Base-by-base conservation (phyloP, 441 rosid genomes). In the Erodium trifolium region DNA sequence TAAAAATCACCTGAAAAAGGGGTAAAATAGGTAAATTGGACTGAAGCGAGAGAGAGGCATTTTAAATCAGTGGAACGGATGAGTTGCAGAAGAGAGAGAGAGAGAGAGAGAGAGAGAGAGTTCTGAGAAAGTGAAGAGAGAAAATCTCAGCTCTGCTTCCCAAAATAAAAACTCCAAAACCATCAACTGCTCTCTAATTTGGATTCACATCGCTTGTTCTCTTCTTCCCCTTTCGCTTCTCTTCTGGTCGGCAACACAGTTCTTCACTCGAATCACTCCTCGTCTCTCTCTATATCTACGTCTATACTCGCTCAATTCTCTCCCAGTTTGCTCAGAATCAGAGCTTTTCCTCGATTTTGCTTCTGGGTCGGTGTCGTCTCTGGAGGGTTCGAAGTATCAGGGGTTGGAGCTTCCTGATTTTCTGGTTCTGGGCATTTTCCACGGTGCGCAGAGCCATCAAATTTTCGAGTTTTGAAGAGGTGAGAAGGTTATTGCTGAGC, bases 81-180 rank as follows among this genome's bases (percentile, higher is more conserved):
- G 62, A 55, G 23, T 6, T 14, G 23, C 62, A 55, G 27, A n/a
- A 51, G 18, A 51, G 17, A 51, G 59, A 51, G 59, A 47, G 53
- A 49, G 55, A 51, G 23, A 18, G 23, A 55, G 14, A 51, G 18
- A 51, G 17, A 51, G 59, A 51, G 23, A 18, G 23, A 55, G 14
- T 53, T 45, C 51, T 45, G 51, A 45, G 51, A 45, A 45, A 45
- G 51, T 7, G 51, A 43, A 43, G 49, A 45, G 51, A 45, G 51
- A 45, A 45, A 45, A 12, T 53, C 60, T 53, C 60, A n/a, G 18
- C 19, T 53, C 60, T 53, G 60, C 60, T 53, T 55, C 62, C 62
- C 62, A 55, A 55, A 55, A 55, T 17, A 16, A 14, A 55, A 55
- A 16, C 62, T 16, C 23, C 62, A 5, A 27, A 27, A 55, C 10